A percentile compares a stretch with the other conserved stretches of the same genome.
Evolutionary conservation across 2,329 filamentous ascomycete species (phyloP).

Genomic region (Onygenales sp.): DNA sequence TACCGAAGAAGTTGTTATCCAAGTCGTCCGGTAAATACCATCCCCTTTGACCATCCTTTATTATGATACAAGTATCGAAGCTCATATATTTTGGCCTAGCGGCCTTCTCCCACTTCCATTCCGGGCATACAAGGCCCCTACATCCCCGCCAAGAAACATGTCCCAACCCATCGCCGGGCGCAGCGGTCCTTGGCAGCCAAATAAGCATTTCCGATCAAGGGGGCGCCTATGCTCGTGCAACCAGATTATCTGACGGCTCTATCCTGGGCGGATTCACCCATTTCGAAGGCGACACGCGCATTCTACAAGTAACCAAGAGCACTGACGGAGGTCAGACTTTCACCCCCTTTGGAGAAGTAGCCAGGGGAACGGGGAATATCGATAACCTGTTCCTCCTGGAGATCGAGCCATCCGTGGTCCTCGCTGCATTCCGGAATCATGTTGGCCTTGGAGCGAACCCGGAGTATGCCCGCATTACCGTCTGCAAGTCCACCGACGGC

Average conservation of each 20-base stretch:
- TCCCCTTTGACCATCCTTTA: not conserved
- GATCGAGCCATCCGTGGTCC: slow-evolving; percentile 24
- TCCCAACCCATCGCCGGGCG: not conserved
- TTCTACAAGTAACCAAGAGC: slow-evolving; percentile 37
- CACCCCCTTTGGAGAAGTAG: slow-evolving; percentile 33
- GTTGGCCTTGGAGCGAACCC: slow-evolving; percentile 24
- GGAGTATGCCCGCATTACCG: slow-evolving; percentile 41
- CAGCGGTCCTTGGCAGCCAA: not conserved
- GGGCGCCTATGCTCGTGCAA: slow-evolving; percentile 42
- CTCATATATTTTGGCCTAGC: not conserved
- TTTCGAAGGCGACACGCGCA: slow-evolving; percentile 27
- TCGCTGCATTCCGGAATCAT: slow-evolving; percentile 44
- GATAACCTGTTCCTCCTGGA: slow-evolving; percentile 42
- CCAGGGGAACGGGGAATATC: slow-evolving; percentile 34
- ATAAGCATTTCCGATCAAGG: not conserved
- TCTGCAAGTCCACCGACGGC: slow-evolving; percentile 38
- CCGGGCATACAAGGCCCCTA: slow-evolving; percentile 25
- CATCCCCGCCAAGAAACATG: slow-evolving; percentile 6
- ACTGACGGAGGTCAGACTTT: slow-evolving; percentile 36
- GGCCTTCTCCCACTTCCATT: slow-evolving; percentile 7
- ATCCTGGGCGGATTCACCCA: slow-evolving; percentile 40
- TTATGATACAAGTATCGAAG: not conserved
- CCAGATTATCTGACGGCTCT: slow-evolving; percentile 35
- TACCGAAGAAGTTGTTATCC: not conserved
- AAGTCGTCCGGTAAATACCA: not conserved